Conservation (phyloP, 495 filamentous ascomycete species). For the Terfezia claveryi region DNA sequence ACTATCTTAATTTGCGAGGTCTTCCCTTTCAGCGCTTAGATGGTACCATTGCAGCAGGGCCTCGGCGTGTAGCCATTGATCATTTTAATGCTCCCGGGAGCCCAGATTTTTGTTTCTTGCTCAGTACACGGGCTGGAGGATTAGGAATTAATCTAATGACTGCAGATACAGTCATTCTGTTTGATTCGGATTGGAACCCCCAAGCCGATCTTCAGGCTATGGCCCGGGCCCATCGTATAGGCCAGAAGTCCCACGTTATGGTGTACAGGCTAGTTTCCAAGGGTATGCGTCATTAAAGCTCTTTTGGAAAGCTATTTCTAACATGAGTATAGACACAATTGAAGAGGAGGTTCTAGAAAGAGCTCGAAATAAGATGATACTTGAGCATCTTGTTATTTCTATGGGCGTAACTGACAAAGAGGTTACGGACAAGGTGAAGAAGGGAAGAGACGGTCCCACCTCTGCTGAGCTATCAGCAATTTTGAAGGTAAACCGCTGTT, state of each 20-base stretch:
- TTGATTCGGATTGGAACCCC: constrained; percentile 98
- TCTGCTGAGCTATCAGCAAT: constrained; percentile 18
- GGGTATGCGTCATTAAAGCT: constrained; percentile 4
- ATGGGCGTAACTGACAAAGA: constrained; percentile 84
- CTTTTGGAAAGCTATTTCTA: background rate
- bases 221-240: constrained; percentile 93
- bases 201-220: constrained; percentile 97
- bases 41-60: constrained; percentile 69
- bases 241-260: constrained; percentile 83
- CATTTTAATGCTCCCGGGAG: constrained; percentile 93
- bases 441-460: constrained; percentile 50
- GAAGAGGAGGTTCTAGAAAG: constrained; percentile 94
- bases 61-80: constrained; percentile 79
- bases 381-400: constrained; percentile 97
- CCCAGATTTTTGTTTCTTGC: constrained; percentile 83
- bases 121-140: constrained; percentile 88
- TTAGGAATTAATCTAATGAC: constrained; percentile 98
- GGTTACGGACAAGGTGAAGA: constrained; percentile 25
- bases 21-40: constrained; percentile 87
- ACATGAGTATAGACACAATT: constrained; percentile 44
- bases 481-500: constrained; percentile 14
- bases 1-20: constrained; percentile 74
- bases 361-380: constrained; percentile 88
- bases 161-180: constrained; percentile 90
- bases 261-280: constrained; percentile 91